A percentile compares a stretch with the other conserved stretches of the same genome.
phyloP scores from a whole-genome alignment of 305 asterid genomes.

The Solanum hybrid region DNA sequence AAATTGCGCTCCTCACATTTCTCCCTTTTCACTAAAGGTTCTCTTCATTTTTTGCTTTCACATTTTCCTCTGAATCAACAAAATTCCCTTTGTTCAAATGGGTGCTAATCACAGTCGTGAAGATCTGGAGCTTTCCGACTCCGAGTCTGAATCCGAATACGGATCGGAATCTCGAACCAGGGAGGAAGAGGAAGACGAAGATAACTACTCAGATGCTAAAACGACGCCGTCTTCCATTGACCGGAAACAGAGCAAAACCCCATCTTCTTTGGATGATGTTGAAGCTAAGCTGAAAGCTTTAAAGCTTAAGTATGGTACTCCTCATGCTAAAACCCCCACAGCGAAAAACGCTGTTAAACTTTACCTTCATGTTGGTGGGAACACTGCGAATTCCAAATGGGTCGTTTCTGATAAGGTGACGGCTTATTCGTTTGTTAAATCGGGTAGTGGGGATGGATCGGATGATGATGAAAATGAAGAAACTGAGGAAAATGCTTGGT shows the following conservation, averaged over 20 bases:
- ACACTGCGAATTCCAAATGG: constrained; percentile 64
- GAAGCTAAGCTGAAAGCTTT: constrained; percentile 78
- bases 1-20: constrained; percentile 33
- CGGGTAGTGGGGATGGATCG: constrained; percentile 22
- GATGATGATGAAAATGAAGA: constrained; percentile 32
- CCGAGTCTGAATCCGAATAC: constrained; percentile 66
- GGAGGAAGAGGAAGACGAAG: constrained; percentile 13
- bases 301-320: constrained; percentile 61
- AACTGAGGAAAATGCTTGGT: constrained; percentile 29
- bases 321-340: constrained; percentile 10
- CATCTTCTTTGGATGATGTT: constrained; percentile 71
- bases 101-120: constrained; percentile 82
- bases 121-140: constrained; percentile 63
- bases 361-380: constrained; percentile 45
- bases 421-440: constrained; percentile 49
- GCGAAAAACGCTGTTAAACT: constrained; percentile 65
- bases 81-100: constrained; percentile 25
- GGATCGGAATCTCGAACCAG: constrained; percentile 34
- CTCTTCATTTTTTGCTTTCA: not conserved
- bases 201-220: constrained; percentile 27
- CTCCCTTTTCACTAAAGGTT: not conserved
- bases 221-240: constrained; percentile 57
- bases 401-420: constrained; percentile 53
- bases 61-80: not conserved
- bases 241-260: constrained; percentile 39